phyloP scores from a whole-genome alignment of 129 eudicot genomes.

The Dittrichia graveolens region DNA sequence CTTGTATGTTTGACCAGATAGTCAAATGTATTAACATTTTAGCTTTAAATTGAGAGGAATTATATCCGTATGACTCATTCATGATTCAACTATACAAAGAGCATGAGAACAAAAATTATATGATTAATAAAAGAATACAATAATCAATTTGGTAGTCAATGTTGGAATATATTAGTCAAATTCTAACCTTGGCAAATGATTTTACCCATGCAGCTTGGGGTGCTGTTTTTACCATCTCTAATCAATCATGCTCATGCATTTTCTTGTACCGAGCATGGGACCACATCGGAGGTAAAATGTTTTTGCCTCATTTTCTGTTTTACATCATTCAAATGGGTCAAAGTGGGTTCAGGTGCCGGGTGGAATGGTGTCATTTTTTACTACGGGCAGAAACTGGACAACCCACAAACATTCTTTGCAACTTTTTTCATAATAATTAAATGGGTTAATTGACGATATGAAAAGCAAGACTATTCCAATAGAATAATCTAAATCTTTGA shows the following conservation, averaged over 20 bases:
- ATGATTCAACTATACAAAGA: not conserved
- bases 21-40: not conserved
- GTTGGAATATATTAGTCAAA: not conserved
- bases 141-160: not conserved
- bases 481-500: no score
- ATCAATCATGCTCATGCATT: conserved; percentile 46
- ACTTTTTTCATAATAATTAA: no score
- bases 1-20: conserved; percentile 7
- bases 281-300: conserved; percentile 44
- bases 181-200: not conserved
- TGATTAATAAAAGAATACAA: not conserved
- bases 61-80: not conserved
- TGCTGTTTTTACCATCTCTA: conserved; percentile 74
- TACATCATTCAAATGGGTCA: not conserved
- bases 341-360: no score
- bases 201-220: conserved; percentile 70
- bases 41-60: not conserved
- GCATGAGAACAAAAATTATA: not conserved
- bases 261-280: conserved; percentile 72
- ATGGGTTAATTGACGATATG: no score
- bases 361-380: no score
- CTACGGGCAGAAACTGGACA: no score
- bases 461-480: no score
- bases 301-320: not conserved
- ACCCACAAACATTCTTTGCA: no score